Conservation (phyloP, 179 eudicot genomes). For the Actinidia arguta region DNA sequence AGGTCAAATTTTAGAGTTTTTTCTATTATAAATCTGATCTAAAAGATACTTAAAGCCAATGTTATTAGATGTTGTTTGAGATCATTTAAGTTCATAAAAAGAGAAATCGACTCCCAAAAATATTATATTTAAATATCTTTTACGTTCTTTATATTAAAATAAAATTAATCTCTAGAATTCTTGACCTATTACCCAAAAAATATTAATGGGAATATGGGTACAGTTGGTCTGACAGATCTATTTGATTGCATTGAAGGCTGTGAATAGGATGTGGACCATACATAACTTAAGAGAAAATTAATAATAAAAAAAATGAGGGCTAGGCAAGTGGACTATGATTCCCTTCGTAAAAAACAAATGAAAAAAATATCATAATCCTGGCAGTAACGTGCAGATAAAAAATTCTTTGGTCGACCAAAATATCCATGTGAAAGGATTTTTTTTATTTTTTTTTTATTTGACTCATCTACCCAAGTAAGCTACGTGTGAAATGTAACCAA, state of each 20-base stretch:
- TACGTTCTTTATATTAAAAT: no score
- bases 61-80: no score
- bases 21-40: no score
- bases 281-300: neutral
- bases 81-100: no score
- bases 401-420: neutral
- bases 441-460: neutral
- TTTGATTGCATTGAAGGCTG: neutral
- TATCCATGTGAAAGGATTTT: neutral
- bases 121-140: no score
- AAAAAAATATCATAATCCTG: no score
- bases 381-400: neutral
- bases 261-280: neutral
- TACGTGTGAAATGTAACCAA: neutral
- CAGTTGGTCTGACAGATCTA: neutral
- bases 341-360: neutral
- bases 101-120: no score
- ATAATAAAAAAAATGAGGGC: neutral
- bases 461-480: neutral
- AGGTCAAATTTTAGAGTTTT: no score
- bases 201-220: neutral
- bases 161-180: no score
- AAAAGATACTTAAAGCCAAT: no score
- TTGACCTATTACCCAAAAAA: no score
- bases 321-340: neutral